phyloP scores from a whole-genome alignment of 2,329 filamentous ascomycete genomes.

The Trichoderma sp. region DNA sequence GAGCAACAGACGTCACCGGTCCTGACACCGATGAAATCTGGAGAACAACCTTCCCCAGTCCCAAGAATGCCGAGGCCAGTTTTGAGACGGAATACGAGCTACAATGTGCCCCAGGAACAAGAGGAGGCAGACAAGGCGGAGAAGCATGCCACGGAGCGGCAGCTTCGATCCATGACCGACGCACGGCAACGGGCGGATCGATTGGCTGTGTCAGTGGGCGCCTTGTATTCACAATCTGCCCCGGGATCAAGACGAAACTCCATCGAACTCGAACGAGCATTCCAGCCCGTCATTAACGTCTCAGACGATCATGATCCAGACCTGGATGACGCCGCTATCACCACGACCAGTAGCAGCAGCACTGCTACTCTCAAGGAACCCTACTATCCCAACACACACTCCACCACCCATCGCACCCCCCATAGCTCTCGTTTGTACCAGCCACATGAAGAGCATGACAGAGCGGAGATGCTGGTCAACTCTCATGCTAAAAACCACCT shows the following conservation, averaged over 20 bases:
- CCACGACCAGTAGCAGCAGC: not conserved
- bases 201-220: slow-evolving; percentile 41
- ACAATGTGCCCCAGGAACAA: slow-evolving; percentile 41
- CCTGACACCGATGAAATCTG: not conserved
- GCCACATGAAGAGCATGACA: slow-evolving; percentile 27
- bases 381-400: slow-evolving; percentile 1
- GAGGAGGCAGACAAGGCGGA: slow-evolving; percentile 42
- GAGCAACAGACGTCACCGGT: not conserved
- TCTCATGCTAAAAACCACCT: slow-evolving; percentile 36
- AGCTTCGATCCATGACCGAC: slow-evolving; percentile 41
- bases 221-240: slow-evolving; percentile 33
- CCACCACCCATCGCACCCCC: slow-evolving; percentile 28
- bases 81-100: slow-evolving; percentile 44
- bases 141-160: slow-evolving; percentile 36
- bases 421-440: slow-evolving; percentile 22
- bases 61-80: slow-evolving; percentile 36
- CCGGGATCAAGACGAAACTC: slow-evolving; percentile 39
- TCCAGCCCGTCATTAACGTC: slow-evolving; percentile 35
- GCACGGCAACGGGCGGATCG: slow-evolving; percentile 40
- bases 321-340: slow-evolving; percentile 23
- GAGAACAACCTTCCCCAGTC: not conserved
- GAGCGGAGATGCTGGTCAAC: slow-evolving; percentile 37
- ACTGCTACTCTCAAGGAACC: slow-evolving; percentile 1
- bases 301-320: slow-evolving; percentile 29
- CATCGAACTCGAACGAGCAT: slow-evolving; percentile 32